Percentiles rank a stretch among this genome's conserved stretches.
phyloP scores from a whole-genome alignment of 306 rosid genomes.

The Vachellia pachyceras region DNA sequence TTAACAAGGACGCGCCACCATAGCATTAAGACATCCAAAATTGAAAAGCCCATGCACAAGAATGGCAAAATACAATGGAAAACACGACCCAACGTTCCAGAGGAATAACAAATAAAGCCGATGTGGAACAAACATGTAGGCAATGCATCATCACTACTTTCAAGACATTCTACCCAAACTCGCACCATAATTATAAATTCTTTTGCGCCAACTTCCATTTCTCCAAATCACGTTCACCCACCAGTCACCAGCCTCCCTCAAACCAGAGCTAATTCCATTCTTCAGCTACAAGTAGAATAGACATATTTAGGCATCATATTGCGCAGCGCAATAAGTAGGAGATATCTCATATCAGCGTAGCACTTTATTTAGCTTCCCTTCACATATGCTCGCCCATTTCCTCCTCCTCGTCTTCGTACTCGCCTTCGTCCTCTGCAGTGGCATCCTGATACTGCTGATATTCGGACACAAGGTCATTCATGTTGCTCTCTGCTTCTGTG shows the following conservation, averaged over 20 bases:
- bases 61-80: conserved; percentile 27
- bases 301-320: conserved; percentile 45
- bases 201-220: conserved; percentile 10
- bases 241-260: conserved; percentile 41
- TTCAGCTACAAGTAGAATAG: conserved; percentile 31
- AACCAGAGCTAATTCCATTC: conserved; percentile 47
- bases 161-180: conserved; percentile 22
- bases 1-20: not conserved
- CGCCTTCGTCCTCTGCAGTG: conserved; percentile 63
- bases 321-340: conserved; percentile 40
- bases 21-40: conserved; percentile 14
- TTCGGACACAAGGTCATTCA: conserved; percentile 67
- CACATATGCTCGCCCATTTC: conserved; percentile 35
- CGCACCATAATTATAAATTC: conserved; percentile 38
- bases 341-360: not conserved
- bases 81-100: conserved; percentile 41
- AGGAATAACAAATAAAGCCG: conserved; percentile 34
- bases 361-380: conserved; percentile 30
- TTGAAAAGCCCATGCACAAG: conserved; percentile 35
- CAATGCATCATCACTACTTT: conserved; percentile 25
- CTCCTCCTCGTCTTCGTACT: conserved; percentile 59
- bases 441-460: conserved; percentile 76
- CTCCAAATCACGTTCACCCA: conserved; percentile 37
- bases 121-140: conserved; percentile 44
- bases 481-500: conserved; percentile 71